Percentiles rank a stretch among this genome's conserved stretches.
Evolutionary conservation across 768 basidiomycete species (phyloP).

Genomic region (Tephrocybe sp.): DNA sequence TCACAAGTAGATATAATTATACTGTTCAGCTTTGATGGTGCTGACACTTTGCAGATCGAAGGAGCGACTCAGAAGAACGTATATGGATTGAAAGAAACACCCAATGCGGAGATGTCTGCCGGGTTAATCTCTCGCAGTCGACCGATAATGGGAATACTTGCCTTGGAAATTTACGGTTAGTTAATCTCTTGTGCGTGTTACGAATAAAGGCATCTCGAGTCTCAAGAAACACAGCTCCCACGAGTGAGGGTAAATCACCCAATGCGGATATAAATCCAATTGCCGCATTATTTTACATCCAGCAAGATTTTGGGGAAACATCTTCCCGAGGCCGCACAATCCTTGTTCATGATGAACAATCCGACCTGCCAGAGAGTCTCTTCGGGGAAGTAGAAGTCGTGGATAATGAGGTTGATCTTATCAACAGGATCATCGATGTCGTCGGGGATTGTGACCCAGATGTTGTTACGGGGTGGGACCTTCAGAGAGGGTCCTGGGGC

Average conservation of each 20-base stretch:
- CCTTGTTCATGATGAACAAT: constrained; percentile 39
- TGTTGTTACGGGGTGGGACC: constrained; percentile 89
- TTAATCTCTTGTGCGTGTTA: neutral
- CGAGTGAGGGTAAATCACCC: constrained; percentile 56
- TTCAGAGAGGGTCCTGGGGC: constrained; percentile 88
- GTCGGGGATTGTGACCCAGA: constrained; percentile 85
- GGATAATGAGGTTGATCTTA: constrained; percentile 70
- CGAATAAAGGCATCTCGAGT: neutral
- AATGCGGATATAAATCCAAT: constrained; percentile 68
- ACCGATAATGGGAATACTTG: constrained; percentile 75
- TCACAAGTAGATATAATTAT: constrained; percentile 44
- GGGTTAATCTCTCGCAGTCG: constrained; percentile 43
- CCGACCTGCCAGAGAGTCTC: constrained; percentile 38
- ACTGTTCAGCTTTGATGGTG: neutral
- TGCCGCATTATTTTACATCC: constrained; percentile 68
- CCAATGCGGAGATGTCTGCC: constrained; percentile 22
- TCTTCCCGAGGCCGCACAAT: constrained; percentile 47
- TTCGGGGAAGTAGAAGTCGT: constrained; percentile 49
- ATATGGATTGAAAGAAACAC: constrained; percentile 65
- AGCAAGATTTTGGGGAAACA: constrained; percentile 49
- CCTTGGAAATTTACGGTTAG: constrained; percentile 85
- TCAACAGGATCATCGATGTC: constrained; percentile 74
- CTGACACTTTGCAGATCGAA: constrained; percentile 40
- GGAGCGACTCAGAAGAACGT: constrained; percentile 75
- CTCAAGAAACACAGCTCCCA: constrained; percentile 48